Evolutionary conservation across 345 rosid species (phyloP), one percentile per base, ranked within the genome.

Genomic region (Capsella bursapastoris): DNA sequence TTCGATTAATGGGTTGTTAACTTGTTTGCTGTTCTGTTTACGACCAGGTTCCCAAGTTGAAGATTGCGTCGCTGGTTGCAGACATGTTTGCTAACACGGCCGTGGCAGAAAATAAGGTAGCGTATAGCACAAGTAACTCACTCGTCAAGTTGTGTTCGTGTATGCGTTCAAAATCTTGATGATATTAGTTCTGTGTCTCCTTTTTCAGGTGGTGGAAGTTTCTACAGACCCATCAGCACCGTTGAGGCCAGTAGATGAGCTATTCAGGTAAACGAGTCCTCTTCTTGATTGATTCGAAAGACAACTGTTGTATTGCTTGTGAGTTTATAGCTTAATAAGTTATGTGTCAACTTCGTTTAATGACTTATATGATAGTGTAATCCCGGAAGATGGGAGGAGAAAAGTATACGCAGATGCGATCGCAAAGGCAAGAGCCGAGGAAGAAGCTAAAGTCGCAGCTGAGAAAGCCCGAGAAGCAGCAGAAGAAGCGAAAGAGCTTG

Each of bases 351-450:
- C 12, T 61, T 75, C 14, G 55, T 31, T 31, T 41, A 45, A 51
- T 59, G 48, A 3, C 35, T 38, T 43, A 25, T 64, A 45, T 57
- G 44, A 51, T 68, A 95, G 99, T 79, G 84, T 77, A 43, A 87
- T 95, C 69, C 92, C 93, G 6, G 93, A 91, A 84, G 99, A 95
- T 49, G 88, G 85, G 66, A 92, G 99, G 79, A 88, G 97, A 71
- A 84, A 85, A 63, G 83, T 77, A 3, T 95, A 90, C 58, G 89
- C 91, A 55, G 97, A 84, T 53, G 83, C 79, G 6, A 64, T 86
- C 32, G 90, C 91, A 16, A 86, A 78, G 82, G 95, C 73, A 56
- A 82, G 74, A 75, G 89, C 87, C 0, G 96, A 87, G 82, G 90
- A 89, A 79, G 89, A 83, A 70, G 95, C 87, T 32, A 80, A 27